A percentile compares a stretch with the other conserved stretches of the same genome.
Evolutionary conservation across 176 grass and related monocot species (phyloP).

Genomic region (Aegilops sharonensis): DNA sequence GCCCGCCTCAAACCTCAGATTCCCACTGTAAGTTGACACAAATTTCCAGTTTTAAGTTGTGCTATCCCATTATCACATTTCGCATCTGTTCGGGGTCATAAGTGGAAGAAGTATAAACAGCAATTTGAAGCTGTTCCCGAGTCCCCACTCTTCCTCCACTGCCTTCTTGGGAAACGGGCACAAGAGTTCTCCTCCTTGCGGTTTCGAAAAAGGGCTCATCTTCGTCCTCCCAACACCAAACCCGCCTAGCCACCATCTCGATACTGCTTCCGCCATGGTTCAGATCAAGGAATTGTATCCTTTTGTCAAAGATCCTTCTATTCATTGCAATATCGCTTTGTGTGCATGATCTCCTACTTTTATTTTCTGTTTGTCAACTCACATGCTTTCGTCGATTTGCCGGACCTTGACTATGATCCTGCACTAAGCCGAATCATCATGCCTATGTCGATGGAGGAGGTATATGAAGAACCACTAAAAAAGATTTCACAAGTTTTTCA

Average conservation of each 20-base stretch:
- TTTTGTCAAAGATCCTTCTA: conserved; percentile 10
- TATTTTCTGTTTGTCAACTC: not conserved
- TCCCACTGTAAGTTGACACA: not conserved
- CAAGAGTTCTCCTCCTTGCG: not conserved
- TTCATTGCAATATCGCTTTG: not conserved
- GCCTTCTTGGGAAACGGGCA: conserved; percentile 28
- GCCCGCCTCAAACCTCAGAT: conserved; percentile 1
- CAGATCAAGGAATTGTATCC: conserved; percentile 98
- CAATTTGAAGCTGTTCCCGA: not conserved
- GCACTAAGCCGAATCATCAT: conserved; percentile 72
- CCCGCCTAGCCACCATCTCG: not conserved
- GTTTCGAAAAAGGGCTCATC: not conserved
- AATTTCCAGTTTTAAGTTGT: not conserved
- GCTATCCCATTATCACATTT: not conserved
- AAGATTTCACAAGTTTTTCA: not conserved
- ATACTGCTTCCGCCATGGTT: conserved; percentile 58
- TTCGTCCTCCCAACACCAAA: not conserved
- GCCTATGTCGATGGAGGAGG: conserved; percentile 92
- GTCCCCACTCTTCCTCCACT: not conserved
- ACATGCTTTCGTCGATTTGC: conserved; percentile 14
- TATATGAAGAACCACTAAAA: conserved; percentile 22
- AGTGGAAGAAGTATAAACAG: not conserved
- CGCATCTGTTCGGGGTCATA: not conserved
- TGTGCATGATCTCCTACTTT: not conserved
- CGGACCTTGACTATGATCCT: conserved; percentile 48